Evolutionary conservation across 1,284 basidiomycete genomes (phyloP), one percentile per base, ranked within the genome.

Genomic region (Leucoagaricus sp.): DNA sequence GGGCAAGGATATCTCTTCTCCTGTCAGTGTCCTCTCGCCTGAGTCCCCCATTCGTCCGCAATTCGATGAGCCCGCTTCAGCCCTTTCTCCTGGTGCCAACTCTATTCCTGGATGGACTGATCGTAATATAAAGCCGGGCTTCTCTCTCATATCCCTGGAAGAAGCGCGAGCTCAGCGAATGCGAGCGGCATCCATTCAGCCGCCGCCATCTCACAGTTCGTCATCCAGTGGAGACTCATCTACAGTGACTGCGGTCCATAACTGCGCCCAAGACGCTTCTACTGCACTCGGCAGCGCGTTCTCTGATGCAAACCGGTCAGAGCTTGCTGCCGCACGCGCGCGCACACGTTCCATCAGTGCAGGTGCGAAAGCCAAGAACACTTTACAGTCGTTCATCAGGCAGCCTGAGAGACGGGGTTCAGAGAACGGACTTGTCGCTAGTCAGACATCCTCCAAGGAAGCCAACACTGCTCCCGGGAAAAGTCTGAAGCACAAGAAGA

Each of bases 111-210:
- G 72, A 58, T 85, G 81, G 80, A 74, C 70, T 38, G 83, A 84
- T 48, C 75, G 73, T 23, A 65, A 70, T 25, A 68, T 72, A 10
- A 69, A 78, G 6, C 77, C 82, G 23, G 72, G 80, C 13, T 84
- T 89, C 62, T 77, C 81, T 40, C 77, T 91, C 31, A 91, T 92
- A 50, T 83, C 89, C 5, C 74, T 91, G 47, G 86, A 90, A 65
- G 86, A 92, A 70, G 89, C 89, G 2, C 82, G 87, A 63, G 84
- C 84, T 12, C 82, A 83, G 75, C 83, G 76, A 68, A 74, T 81
- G 46, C 81, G 86, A 38, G 81, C 44, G 3, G 31, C 31, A 9
- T 25, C 40, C 21, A 19, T 9, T 21, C 40, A 41, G 7, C 34
- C 33, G 13, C 26, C 19, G 2, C n/a, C 38, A 48, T 21, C 54